Percentiles rank a stretch among this genome's conserved stretches.
Conservation (phyloP, 768 basidiomycete species). For the Ramaria sp. region DNA sequence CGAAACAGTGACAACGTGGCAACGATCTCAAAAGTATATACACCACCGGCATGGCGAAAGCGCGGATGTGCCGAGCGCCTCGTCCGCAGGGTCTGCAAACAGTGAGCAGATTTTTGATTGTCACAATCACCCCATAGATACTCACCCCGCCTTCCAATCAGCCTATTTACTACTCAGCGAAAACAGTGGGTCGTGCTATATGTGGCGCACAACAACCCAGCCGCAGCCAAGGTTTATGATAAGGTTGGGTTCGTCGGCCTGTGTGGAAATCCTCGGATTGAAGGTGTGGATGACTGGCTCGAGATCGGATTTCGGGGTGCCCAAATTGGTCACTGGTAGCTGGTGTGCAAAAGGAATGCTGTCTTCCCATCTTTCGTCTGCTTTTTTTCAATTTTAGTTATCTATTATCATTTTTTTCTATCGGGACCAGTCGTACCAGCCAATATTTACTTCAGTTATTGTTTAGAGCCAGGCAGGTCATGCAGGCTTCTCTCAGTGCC, state of each 20-base stretch:
- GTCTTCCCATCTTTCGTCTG: no score
- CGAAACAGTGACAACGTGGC: slow-evolving; percentile 45
- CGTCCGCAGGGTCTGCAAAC: slow-evolving; percentile 42
- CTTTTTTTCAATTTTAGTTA: no score
- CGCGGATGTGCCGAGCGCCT: slow-evolving; percentile 52
- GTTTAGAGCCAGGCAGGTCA: no score
- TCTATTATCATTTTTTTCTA: neutral
- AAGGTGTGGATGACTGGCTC: slow-evolving; percentile 47
- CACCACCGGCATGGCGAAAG: slow-evolving; percentile 39
- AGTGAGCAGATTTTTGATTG: slow-evolving; percentile 10
- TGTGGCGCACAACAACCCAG: slow-evolving; percentile 45
- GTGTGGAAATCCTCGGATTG: slow-evolving; percentile 22
- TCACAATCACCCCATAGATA: neutral
- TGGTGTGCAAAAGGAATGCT: no score
- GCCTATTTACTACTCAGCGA: slow-evolving; percentile 31
- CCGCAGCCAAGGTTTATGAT: slow-evolving; percentile 46
- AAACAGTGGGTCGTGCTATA: slow-evolving; percentile 52
- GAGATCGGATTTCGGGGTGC: slow-evolving; percentile 51
- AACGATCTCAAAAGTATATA: slow-evolving; percentile 66
- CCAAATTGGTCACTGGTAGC: slow-evolving; percentile 61
- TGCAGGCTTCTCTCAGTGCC: no score
- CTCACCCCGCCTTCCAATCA: slow-evolving; percentile 8
- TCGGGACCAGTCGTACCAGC: neutral
- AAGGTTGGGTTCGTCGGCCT: slow-evolving; percentile 60
- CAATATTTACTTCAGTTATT: no score